These are phyloP conservation scores for Herpotrichia juniperi DNA, from an alignment of 2,329 filamentous ascomycete species.

Conservation along the genomic window DNA sequence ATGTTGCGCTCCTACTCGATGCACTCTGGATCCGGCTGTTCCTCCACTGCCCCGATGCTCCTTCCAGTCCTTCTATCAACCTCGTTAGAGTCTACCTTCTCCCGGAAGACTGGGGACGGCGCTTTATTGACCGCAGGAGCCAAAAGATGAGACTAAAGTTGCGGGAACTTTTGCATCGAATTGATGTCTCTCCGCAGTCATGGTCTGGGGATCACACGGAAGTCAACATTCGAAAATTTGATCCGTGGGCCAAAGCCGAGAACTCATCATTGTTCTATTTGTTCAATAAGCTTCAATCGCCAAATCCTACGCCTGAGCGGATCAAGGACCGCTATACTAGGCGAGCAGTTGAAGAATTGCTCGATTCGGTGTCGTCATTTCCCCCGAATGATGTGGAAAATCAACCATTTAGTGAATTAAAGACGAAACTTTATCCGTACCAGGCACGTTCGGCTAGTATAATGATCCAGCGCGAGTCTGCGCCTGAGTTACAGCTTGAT, in stretches of 20 bases:
- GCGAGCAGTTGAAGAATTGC: slow-evolving; percentile 61
- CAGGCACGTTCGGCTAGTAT: slow-evolving; percentile 79
- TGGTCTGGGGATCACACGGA: slow-evolving; percentile 60
- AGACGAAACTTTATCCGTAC: slow-evolving; percentile 74
- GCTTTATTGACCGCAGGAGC: slow-evolving; percentile 58
- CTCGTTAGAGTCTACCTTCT: slow-evolving; percentile 65
- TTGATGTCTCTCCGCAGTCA: slow-evolving; percentile 62
- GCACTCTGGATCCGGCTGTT: slow-evolving; percentile 45
- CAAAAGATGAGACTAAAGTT: slow-evolving; percentile 54
- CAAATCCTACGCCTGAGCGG: slow-evolving; percentile 59
- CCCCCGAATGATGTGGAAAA: slow-evolving; percentile 43
- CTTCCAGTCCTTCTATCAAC: not conserved
- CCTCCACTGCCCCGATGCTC: slow-evolving; percentile 9
- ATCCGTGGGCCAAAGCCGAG: slow-evolving; percentile 50
- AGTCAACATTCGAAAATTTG: slow-evolving; percentile 33
- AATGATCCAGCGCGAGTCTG: slow-evolving; percentile 82
- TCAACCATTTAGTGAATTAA: slow-evolving; percentile 60
- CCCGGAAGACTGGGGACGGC: slow-evolving; percentile 68
- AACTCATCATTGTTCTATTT: slow-evolving; percentile 67
- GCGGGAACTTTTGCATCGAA: slow-evolving; percentile 53
- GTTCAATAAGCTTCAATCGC: slow-evolving; percentile 77
- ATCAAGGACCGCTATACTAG: slow-evolving; percentile 59
- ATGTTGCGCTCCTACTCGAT: slow-evolving; percentile 33
- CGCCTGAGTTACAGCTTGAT: slow-evolving; percentile 70
- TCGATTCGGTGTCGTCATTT: slow-evolving; percentile 45